Evolutionary conservation across 1,284 basidiomycete species (phyloP).

Genomic region (Kwoniella shivajii): DNA sequence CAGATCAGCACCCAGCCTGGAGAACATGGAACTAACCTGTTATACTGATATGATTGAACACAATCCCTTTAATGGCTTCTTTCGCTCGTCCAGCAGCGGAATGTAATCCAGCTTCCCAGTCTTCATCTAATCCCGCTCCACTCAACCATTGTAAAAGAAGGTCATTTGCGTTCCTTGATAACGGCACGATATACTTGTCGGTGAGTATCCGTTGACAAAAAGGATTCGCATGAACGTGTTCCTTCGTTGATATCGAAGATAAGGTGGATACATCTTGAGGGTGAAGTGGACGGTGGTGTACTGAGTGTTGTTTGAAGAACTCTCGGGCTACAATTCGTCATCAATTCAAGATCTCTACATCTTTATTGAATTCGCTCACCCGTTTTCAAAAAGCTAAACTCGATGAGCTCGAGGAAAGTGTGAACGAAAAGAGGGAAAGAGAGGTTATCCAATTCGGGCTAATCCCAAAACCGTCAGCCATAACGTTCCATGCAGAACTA

Average conservation of each 20-base stretch:
- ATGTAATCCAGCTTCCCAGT: slow-evolving; percentile 75
- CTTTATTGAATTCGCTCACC: slow-evolving; percentile 68
- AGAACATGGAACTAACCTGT: slow-evolving; percentile 65
- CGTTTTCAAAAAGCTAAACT: slow-evolving; percentile 84
- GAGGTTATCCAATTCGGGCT: slow-evolving; percentile 91
- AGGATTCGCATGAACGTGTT: slow-evolving; percentile 82
- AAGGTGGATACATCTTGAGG: slow-evolving; percentile 75
- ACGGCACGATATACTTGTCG: slow-evolving; percentile 86
- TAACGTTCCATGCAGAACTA: slow-evolving; percentile 61
- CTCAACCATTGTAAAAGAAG: slow-evolving; percentile 95
- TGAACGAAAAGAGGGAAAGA: slow-evolving; percentile 96
- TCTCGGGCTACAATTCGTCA: slow-evolving; percentile 63
- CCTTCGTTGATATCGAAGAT: slow-evolving; percentile 76
- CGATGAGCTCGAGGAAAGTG: slow-evolving; percentile 92
- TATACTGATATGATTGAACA: slow-evolving; percentile 89
- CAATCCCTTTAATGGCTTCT: slow-evolving; percentile 82
- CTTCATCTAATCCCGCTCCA: slow-evolving; percentile 76
- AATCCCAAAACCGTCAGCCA: background rate
- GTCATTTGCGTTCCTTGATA: slow-evolving; percentile 89
- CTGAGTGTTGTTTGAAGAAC: slow-evolving; percentile 74
- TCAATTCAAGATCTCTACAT: slow-evolving; percentile 68
- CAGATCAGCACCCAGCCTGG: slow-evolving; percentile 4
- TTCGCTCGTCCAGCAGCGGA: slow-evolving; percentile 62
- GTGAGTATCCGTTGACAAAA: slow-evolving; percentile 81
- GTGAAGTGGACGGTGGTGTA: slow-evolving; percentile 71